Percentiles rank a stretch among this genome's conserved stretches.
phyloP scores from a whole-genome alignment of 305 asterid species.

The Fraxinus nigra region DNA sequence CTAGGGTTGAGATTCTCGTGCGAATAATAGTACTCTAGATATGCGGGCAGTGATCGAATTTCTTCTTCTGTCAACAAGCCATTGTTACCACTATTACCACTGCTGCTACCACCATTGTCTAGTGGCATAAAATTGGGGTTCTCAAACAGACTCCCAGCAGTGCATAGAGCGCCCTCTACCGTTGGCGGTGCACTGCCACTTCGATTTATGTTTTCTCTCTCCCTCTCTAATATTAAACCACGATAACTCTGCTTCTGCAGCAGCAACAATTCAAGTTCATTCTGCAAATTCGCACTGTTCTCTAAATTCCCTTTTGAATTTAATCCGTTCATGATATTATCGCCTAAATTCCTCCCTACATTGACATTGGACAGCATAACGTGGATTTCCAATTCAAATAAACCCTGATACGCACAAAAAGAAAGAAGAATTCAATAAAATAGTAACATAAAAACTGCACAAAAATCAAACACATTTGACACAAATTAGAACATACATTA shows the following conservation, averaged over 20 bases:
- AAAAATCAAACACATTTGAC: constrained; percentile 3
- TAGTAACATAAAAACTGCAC: background rate
- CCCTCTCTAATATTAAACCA: constrained; percentile 42
- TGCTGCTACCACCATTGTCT: constrained; percentile 22
- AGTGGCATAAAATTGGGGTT: constrained; percentile 38
- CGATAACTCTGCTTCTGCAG: constrained; percentile 45
- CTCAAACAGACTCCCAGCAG: constrained; percentile 50
- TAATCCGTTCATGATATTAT: constrained; percentile 39
- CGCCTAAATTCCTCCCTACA: constrained; percentile 23
- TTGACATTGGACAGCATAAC: constrained; percentile 27
- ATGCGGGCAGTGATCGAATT: constrained; percentile 74
- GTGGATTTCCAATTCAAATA: constrained; percentile 5
- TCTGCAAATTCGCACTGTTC: constrained; percentile 36
- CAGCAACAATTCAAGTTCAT: constrained; percentile 49
- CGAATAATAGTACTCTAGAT: constrained; percentile 78
- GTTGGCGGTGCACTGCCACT: constrained; percentile 92
- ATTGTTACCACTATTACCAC: constrained; percentile 16
- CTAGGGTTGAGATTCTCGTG: constrained; percentile 79
- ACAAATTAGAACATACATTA: constrained; percentile 5
- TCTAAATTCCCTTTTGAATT: constrained; percentile 41
- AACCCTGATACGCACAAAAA: constrained; percentile 19
- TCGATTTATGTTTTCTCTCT: constrained; percentile 51
- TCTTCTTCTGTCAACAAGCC: constrained; percentile 65
- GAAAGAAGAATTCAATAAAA: constrained; percentile 3
- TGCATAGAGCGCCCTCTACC: constrained; percentile 61